Evolutionary conservation across 441 rosid species (phyloP).

Genomic region (Melianthus villosus): DNA sequence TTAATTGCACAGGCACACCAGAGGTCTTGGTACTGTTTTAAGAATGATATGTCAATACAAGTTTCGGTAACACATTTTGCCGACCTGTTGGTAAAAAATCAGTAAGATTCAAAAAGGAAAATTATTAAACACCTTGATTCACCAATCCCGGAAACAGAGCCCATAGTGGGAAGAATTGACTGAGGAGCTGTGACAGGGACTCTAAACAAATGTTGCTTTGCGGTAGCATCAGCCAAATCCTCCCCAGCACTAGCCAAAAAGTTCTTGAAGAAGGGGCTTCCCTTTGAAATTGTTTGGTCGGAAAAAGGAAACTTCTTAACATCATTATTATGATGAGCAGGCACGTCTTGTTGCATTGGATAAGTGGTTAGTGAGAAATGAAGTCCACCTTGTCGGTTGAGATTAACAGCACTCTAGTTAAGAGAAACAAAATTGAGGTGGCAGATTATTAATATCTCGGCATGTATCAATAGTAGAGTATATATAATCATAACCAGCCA

Average conservation of each 20-base stretch:
- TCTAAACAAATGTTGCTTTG: constrained; percentile 27
- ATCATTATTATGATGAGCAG: constrained; percentile 15
- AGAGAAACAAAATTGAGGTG: constrained; percentile 7
- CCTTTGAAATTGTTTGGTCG: constrained; percentile 13
- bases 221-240: too few relatives aligned
- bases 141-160: constrained; percentile 17
- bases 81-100: too few relatives aligned
- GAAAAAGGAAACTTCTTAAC: constrained; percentile 23
- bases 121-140: constrained; percentile 25
- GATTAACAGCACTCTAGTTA: constrained; percentile 22
- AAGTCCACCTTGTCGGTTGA: constrained; percentile 16
- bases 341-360: constrained; percentile 21
- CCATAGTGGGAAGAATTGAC: constrained; percentile 15
- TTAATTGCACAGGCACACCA: constrained; percentile 31
- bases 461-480: too few relatives aligned
- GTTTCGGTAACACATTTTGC: too few relatives aligned
- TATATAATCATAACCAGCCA: constrained; percentile 9
- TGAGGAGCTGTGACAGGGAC: constrained; percentile 24
- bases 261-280: constrained; percentile 18
- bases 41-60: constrained; percentile 6
- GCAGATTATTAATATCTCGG: background rate
- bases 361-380: constrained; percentile 19
- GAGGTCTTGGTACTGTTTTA: constrained; percentile 17
- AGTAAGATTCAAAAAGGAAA: too few relatives aligned
- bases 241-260: constrained; percentile 13